Percentiles rank a stretch among this genome's conserved stretches.
Evolutionary conservation across 805 yeast genomes (phyloP).

Genomic region (Candida khao-thaluensis): DNA sequence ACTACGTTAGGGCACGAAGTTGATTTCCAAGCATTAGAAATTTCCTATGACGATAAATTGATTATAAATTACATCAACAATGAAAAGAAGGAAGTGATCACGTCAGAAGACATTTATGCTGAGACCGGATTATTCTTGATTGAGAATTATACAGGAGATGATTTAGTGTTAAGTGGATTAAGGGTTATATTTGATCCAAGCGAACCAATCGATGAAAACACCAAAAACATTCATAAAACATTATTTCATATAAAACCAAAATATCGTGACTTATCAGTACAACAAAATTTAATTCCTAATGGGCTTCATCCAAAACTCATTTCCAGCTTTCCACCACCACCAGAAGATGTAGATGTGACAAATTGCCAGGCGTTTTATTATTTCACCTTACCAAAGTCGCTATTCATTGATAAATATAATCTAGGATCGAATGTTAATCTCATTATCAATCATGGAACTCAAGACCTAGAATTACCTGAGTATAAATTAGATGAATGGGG

Average conservation of each 20-base stretch:
- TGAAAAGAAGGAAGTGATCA: neutral
- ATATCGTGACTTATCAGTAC: slow-evolving; percentile 8
- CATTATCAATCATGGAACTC: slow-evolving; percentile 29
- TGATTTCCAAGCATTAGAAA: slow-evolving; percentile 13
- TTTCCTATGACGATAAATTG: slow-evolving; percentile 12
- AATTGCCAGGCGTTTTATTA: slow-evolving; percentile 36
- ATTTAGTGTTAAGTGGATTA: slow-evolving; percentile 36
- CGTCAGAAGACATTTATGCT: slow-evolving; percentile 14
- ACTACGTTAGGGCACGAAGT: neutral
- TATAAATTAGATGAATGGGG: slow-evolving; percentile 41
- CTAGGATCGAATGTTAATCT: slow-evolving; percentile 22
- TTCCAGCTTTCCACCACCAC: slow-evolving; percentile 12
- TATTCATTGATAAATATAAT: slow-evolving; percentile 42
- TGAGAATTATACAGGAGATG: slow-evolving; percentile 28
- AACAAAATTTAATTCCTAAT: slow-evolving; percentile 15
- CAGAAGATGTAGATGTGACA: slow-evolving; percentile 24
- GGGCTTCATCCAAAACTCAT: slow-evolving; percentile 40
- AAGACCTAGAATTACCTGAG: slow-evolving; percentile 41
- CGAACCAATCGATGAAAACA: slow-evolving; percentile 7
- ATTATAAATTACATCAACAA: slow-evolving; percentile 14
- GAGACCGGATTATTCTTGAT: slow-evolving; percentile 40
- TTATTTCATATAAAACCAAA: slow-evolving; percentile 42
- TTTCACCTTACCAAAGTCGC: slow-evolving; percentile 27
- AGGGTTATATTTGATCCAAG: slow-evolving; percentile 24
- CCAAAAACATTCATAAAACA: slow-evolving; percentile 30